These are phyloP conservation scores for Nothophoma quercina DNA, from an alignment of 2,329 filamentous ascomycete species.

Conservation along the genomic window DNA sequence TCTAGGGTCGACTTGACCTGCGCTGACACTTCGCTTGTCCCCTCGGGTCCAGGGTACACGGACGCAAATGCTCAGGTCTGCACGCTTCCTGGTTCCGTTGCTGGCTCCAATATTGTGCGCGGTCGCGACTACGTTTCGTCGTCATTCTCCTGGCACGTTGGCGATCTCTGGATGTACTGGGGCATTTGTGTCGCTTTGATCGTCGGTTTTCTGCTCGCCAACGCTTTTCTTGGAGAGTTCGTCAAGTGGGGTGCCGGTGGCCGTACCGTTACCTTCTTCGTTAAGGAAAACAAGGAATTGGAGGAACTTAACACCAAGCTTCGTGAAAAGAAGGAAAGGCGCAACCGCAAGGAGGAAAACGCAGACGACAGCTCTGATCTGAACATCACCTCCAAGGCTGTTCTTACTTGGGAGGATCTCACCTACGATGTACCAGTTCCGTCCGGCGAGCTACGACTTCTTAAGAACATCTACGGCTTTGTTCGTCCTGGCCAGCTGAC, in stretches of 20 bases:
- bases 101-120: constrained; percentile 69
- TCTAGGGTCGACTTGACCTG: constrained; percentile 73
- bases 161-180: constrained; percentile 73
- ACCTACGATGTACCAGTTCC: constrained; percentile 75
- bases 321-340: constrained; percentile 64
- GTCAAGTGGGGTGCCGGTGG: constrained; percentile 81
- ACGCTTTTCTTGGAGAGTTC: constrained; percentile 80
- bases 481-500: constrained; percentile 65
- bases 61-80: constrained; percentile 81
- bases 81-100: constrained; percentile 74
- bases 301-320: constrained; percentile 71
- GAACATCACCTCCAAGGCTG: constrained; percentile 62
- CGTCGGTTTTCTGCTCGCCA: constrained; percentile 72
- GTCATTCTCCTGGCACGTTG: constrained; percentile 71
- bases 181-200: constrained; percentile 78
- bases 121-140: constrained; percentile 74
- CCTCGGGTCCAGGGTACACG: constrained; percentile 72
- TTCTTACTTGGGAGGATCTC: constrained; percentile 66
- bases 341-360: constrained; percentile 54
- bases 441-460: constrained; percentile 59
- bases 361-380: constrained; percentile 55
- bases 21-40: constrained; percentile 71
- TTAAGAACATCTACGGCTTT: constrained; percentile 65
- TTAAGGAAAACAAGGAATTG: constrained; percentile 72
- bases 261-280: constrained; percentile 80